phyloP scores from a whole-genome alignment of 1,284 basidiomycete species.

The Cerioporus squamosus region DNA sequence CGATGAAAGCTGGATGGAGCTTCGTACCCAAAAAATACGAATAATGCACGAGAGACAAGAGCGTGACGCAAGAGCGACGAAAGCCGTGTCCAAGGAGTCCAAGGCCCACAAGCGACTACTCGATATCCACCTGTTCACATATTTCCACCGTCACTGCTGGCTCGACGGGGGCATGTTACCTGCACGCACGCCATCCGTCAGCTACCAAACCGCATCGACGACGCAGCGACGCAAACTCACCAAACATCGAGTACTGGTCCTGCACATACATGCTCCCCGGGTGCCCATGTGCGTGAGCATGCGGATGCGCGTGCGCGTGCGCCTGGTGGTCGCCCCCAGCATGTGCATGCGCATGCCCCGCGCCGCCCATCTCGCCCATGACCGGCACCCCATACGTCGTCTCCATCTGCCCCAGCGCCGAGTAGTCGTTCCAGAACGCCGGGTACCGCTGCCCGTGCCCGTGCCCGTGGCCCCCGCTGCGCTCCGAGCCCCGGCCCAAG shows the following conservation, averaged over 20 bases:
- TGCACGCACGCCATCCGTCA: constrained; percentile 4
- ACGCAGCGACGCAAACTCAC: constrained; percentile 27
- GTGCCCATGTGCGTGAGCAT: background rate
- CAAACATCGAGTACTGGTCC: constrained; percentile 38
- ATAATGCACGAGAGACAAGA: background rate
- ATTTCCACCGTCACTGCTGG: constrained; percentile 10
- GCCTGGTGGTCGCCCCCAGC: background rate
- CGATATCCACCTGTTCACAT: background rate
- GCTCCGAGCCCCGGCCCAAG: constrained; percentile 14
- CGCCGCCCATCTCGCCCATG: constrained; percentile 30
- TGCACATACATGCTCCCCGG: constrained; percentile 28
- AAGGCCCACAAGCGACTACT: background rate
- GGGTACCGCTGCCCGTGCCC: constrained; percentile 43
- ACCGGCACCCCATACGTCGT: constrained; percentile 44
- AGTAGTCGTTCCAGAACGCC: constrained; percentile 67
- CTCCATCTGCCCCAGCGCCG: constrained; percentile 58
- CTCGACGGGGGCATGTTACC: constrained; percentile 28
- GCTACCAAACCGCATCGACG: background rate
- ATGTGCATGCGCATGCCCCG: constrained; percentile 26
- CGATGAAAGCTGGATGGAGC: no score
- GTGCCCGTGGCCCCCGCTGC: constrained; percentile 20
- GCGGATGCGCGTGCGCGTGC: background rate
- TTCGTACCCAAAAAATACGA: no score
- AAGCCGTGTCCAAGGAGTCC: no score
- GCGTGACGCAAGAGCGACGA: no score